Base-by-base conservation (phyloP, 495 filamentous ascomycete species). In the Parathielavia hyrcaniae region DNA sequence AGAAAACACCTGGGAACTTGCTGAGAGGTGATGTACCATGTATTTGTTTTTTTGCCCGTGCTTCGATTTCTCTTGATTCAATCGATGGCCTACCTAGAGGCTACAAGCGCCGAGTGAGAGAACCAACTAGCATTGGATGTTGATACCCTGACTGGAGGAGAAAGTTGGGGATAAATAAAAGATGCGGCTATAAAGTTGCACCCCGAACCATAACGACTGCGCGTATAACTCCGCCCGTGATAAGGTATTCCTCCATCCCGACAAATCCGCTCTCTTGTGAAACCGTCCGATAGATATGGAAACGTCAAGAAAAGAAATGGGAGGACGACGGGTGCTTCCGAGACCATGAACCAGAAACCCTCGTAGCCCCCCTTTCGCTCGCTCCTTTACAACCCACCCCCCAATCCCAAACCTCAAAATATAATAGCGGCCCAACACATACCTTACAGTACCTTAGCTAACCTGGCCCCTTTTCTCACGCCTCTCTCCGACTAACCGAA, bases 401-500 rank as follows among this genome's bases (percentile, higher is more conserved):
- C 35, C 9, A 43, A 13, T 13, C 2, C 9, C 52, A 2, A 16
- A 1, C 22, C 23, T 34, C 14, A n/a, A 44, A 34, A 23, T 22
- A 44, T 6, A 3, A 22, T 1, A 30, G 8, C 45, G 17, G 36
- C 17, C 2, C 44, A 43, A 19, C 38, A 35, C 1, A 34, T n/a
- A n/a, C n/a, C n/a, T n/a, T n/a, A n/a, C n/a, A n/a, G n/a, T n/a
- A n/a, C n/a, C n/a, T n/a, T n/a, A n/a, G n/a, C n/a, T n/a, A n/a
- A n/a, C n/a, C 12, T 16, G 14, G 17, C 9, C 19, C 19, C 30
- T 5, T 14, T 9, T 2, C 22, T 48, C 5, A 62, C 5, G 36
- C 55, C 49, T 70, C 68, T 61, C 69, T 70, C 40, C 61, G 48
- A 16, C 53, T 73, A 20, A 78, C 63, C 49, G 67, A 57, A 30